Conservation (phyloP, 2,329 filamentous ascomycete genomes). For the Byssoonygena ceratinophila region DNA sequence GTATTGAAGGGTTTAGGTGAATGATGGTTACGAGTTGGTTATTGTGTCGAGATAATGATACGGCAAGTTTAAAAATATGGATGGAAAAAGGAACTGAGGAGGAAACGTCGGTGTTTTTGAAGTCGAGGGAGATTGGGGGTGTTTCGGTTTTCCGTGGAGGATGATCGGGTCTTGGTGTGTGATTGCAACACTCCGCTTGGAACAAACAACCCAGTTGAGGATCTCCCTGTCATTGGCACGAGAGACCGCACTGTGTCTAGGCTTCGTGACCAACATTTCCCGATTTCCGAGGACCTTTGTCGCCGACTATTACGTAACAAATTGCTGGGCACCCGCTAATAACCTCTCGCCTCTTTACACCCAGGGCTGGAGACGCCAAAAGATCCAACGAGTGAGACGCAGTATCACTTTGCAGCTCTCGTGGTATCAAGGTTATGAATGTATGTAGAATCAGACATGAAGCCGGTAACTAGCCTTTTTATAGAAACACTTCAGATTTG, state of each 20-base stretch:
- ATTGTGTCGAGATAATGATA: neutral
- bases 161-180: neutral
- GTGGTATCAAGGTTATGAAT: too few relatives aligned
- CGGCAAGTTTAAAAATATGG: neutral
- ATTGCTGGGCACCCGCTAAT: neutral
- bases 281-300: slow-evolving; percentile 1
- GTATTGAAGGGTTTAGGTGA: neutral
- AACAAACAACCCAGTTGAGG: neutral
- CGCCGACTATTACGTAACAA: slow-evolving; percentile 5
- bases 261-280: neutral
- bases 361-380: too few relatives aligned
- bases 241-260: neutral
- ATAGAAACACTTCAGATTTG: too few relatives aligned
- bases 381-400: too few relatives aligned
- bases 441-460: too few relatives aligned
- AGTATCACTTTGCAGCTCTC: too few relatives aligned
- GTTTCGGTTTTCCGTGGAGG: slow-evolving; percentile 2
- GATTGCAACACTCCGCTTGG: neutral
- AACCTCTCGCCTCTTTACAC: neutral
- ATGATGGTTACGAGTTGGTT: neutral
- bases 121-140: neutral
- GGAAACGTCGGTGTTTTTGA: neutral
- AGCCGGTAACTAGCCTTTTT: too few relatives aligned
- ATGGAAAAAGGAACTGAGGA: neutral
- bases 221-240: neutral